These are phyloP conservation scores for Rosa chinensis DNA, from an alignment of 306 rosid genomes.

Conservation along the genomic window DNA sequence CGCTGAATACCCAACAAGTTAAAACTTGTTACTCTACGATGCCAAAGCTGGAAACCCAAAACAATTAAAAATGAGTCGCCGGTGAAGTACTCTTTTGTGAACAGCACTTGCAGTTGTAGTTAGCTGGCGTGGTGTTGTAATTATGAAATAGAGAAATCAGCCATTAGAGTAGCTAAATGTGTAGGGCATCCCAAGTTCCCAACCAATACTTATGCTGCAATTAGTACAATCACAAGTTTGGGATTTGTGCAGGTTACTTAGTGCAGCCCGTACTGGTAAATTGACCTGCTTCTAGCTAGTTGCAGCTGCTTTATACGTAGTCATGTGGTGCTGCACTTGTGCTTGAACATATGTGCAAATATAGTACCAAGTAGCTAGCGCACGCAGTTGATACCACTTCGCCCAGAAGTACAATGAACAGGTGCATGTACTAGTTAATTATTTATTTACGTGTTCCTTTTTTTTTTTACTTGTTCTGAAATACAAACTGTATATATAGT, in stretches of 20 bases:
- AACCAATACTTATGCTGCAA: background rate
- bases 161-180: too few species aligned
- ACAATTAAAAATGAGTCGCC: too few species aligned
- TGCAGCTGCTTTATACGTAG: background rate
- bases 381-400: background rate
- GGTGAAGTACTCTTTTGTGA: too few species aligned
- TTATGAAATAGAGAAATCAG: too few species aligned
- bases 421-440: background rate
- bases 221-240: background rate
- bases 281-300: background rate
- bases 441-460: background rate
- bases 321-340: conserved; percentile 4
- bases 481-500: background rate
- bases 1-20: too few species aligned
- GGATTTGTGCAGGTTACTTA: background rate
- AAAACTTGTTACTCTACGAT: too few species aligned
- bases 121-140: too few species aligned
- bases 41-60: too few species aligned
- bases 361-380: conserved; percentile 3
- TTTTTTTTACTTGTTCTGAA: background rate
- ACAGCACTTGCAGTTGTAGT: too few species aligned
- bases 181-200: too few species aligned
- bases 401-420: background rate
- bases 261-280: background rate
- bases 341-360: background rate